Base-by-base conservation (phyloP, 2,329 filamentous ascomycete genomes). In the Leptosphaerulina australis region DNA sequence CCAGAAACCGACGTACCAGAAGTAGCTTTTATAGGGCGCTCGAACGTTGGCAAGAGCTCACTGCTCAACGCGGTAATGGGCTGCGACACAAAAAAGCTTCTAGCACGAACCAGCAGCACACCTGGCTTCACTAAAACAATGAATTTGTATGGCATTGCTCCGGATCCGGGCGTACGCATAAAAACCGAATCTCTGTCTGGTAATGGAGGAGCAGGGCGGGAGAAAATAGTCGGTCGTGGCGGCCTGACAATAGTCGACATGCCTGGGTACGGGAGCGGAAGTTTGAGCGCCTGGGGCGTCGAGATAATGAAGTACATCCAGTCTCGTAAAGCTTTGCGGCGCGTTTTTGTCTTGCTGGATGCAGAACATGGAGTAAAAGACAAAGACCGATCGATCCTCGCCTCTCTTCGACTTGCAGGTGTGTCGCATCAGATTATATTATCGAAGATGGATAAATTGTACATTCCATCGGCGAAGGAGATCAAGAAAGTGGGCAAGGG, bases 241-340 rank as follows among this genome's bases (percentile, higher is more conserved):
- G 76, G 75, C 0, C 64, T 88, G 21, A 79, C 85, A 0, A 77
- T 90, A 25, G 76, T 90, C 15, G 87, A 90, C 68, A 87, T 87
- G 81, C 87, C 87, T 1, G 87, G 87, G 0, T 90, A 90, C 63
- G 87, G 87, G 3, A 79, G 82, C 48, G 85, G 81, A 1, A 84
- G 82, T 62, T 72, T 80, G 25, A 69, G 76, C 7, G 81, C 83
- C 60, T 89, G 86, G 85, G 87, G 87, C 0, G 65, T 70, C 18
- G 83, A 88, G 68, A 86, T 88, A 52, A 77, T 88, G 75, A 88
- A 88, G 67, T 89, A 88, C 71, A 68, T 90, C 24, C 75, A 78
- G 56, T 76, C 77, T 33, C 77, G 87, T 54, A 84, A 81, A 62
- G 83, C 89, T 74, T 74, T 88, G 33, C 76, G 83, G 8, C 74